Percentiles rank a stretch among this genome's conserved stretches.
Evolutionary conservation across 495 filamentous ascomycete genomes (phyloP).

Genomic region (Penicillium chermesinum): DNA sequence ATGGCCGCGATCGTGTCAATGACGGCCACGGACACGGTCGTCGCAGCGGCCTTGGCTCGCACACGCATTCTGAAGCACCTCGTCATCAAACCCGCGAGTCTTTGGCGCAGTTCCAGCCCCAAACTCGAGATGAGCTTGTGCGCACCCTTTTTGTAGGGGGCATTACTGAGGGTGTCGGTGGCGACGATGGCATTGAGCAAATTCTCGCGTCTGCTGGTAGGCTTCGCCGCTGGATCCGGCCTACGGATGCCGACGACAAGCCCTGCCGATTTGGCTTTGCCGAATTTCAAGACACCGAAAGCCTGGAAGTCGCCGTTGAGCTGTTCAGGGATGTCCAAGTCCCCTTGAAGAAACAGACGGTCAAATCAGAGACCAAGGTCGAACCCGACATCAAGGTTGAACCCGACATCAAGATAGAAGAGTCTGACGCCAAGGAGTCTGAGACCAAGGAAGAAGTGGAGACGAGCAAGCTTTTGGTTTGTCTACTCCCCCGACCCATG

Average conservation of each 20-base stretch:
- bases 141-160: constrained; percentile 87
- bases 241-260: constrained; percentile 76
- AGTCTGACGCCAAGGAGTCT: too few species aligned
- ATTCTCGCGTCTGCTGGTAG: constrained; percentile 73
- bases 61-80: constrained; percentile 59
- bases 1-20: constrained; percentile 42
- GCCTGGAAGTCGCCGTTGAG: constrained; percentile 79
- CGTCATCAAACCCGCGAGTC: constrained; percentile 66
- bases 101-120: constrained; percentile 74
- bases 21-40: constrained; percentile 47
- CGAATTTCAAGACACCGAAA: constrained; percentile 90
- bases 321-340: constrained; percentile 82
- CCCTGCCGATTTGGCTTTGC: constrained; percentile 90
- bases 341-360: constrained; percentile 66
- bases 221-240: constrained; percentile 79
- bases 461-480: constrained; percentile 60
- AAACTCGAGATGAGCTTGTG: constrained; percentile 83
- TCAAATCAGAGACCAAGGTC: constrained; percentile 36
- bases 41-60: constrained; percentile 63
- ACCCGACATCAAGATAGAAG: too few species aligned
- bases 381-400: too few species aligned
- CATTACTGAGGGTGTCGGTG: constrained; percentile 70
- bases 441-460: constrained; percentile 62
- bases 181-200: constrained; percentile 77
- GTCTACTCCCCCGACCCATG: too few species aligned